A percentile compares a stretch with the other conserved stretches of the same genome.
These are phyloP conservation scores for Plasmopara viticola DNA, from an alignment of 352 stramenopile species.

Conservation along the genomic window DNA sequence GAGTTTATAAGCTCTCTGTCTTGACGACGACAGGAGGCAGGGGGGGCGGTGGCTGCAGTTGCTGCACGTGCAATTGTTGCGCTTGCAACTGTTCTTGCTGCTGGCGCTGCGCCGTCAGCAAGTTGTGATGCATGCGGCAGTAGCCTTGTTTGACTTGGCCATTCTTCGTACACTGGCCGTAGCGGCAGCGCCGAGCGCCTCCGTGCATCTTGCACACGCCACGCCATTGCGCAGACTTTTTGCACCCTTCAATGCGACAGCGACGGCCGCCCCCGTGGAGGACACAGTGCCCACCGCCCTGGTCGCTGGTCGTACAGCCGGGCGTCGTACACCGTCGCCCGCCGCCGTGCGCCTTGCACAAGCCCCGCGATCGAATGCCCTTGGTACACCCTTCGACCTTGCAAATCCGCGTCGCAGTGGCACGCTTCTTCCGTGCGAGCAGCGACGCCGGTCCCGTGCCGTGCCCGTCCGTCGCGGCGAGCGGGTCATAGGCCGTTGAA, in stretches of 20 bases:
- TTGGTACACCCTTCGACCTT: conserved; percentile 68
- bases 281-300: conserved; percentile 80
- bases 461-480: not conserved
- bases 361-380: conserved; percentile 64
- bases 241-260: conserved; percentile 71
- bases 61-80: conserved; percentile 21
- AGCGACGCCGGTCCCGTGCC: conserved; percentile 7
- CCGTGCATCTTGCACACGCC: conserved; percentile 84
- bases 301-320: conserved; percentile 77
- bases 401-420: conserved; percentile 55
- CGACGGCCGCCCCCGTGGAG: conserved; percentile 73
- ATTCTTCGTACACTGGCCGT: conserved; percentile 77
- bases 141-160: conserved; percentile 76
- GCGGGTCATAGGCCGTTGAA: conserved; percentile 3
- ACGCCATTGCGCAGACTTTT: conserved; percentile 74
- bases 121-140: conserved; percentile 70
- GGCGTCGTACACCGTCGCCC: conserved; percentile 73
- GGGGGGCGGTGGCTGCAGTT: conserved; percentile 2
- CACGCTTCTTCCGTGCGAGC: conserved; percentile 48
- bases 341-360: conserved; percentile 82
- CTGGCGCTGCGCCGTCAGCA: conserved; percentile 38
- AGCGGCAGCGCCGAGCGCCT: conserved; percentile 66
- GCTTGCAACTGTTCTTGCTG: conserved; percentile 32
- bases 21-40: conserved; percentile 14
- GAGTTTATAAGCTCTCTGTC: conserved; percentile 21